Base-by-base conservation (phyloP, 139 green algal genomes). In the Mychonastes homosphaera region DNA sequence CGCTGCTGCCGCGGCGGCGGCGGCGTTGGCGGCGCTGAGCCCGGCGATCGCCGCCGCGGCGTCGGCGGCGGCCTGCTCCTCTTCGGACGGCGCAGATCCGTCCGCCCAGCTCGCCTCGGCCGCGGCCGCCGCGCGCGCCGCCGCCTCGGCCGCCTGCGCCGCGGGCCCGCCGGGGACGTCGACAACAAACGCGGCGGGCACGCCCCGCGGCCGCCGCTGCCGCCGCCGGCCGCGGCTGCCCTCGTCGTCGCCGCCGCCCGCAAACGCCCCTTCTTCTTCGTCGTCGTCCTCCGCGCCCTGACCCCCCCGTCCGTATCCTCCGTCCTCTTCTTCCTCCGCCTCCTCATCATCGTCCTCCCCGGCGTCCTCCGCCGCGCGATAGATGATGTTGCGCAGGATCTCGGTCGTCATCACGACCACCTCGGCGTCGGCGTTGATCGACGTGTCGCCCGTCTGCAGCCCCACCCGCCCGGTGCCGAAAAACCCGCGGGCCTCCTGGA, bases 331-430 rank as follows among this genome's bases (percentile, higher is more conserved):
- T n/a, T n/a, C n/a, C n/a, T n/a, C n/a, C n/a, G n/a, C n/a, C n/a
- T n/a, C n/a, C n/a, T n/a, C 23, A 32, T 46, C 56, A 43, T 33
- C 44, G 53, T 62, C 38, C 53, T 60, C 53, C 47, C 65, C 67
- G 21, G 49, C 46, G 28, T 53, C 38, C 63, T 72, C 62, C 48
- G 62, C 67, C 19, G 59, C 75, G 19, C 82, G 66, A 72, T 95
- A 98, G 75, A 98, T 84, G 72, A 96, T 95, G 79, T 98, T 99
- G 38, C 92, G 70, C 51, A 98, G 77, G 59, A 99, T 95, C 71
- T 99, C 92, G 0, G 92, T 99, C 12, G 92, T 99, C 91, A 97
- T 97, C 19, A 98, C 78, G 24, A 97, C 80, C n/a, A 94, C 80
- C 35, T 77, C 57, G 0, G 77, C 86, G 10, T 95, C 87, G 1